These are phyloP conservation scores for Sporormia fimetaria DNA, from an alignment of 495 filamentous ascomycete species.

Conservation along the genomic window DNA sequence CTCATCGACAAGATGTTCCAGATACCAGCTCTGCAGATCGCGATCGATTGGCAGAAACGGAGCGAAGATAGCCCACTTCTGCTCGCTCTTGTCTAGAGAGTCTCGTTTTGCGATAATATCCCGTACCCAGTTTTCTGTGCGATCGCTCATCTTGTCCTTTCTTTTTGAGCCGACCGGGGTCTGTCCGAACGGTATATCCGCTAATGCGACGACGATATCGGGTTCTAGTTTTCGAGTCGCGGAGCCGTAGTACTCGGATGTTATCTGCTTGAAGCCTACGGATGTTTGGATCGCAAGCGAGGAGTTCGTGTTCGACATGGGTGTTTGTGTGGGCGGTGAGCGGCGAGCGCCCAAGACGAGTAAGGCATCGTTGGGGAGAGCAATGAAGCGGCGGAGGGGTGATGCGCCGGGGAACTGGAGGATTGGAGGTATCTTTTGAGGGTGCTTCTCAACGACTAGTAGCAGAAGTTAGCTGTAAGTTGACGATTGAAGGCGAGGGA, in stretches of 20 bases:
- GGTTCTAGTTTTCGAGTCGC: constrained; percentile 53
- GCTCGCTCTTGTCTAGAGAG: constrained; percentile 26
- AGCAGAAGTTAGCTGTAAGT: constrained; percentile 25
- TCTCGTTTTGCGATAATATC: constrained; percentile 39
- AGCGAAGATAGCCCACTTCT: constrained; percentile 48
- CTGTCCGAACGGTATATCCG: constrained; percentile 56
- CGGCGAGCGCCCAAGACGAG: constrained; percentile 72
- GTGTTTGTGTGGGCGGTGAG: constrained; percentile 59
- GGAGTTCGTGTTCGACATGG: constrained; percentile 58
- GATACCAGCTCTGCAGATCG: constrained; percentile 61
- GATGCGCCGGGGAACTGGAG: constrained; percentile 31
- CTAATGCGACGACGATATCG: constrained; percentile 69
- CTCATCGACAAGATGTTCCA: constrained; percentile 51
- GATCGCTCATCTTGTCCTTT: constrained; percentile 69
- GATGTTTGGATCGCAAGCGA: constrained; percentile 70
- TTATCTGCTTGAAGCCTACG: constrained; percentile 64
- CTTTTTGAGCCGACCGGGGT: constrained; percentile 51
- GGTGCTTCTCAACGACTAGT: constrained; percentile 64
- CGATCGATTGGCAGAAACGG: constrained; percentile 68
- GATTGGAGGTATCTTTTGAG: constrained; percentile 42
- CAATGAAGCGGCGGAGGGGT: constrained; percentile 63
- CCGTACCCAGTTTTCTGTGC: constrained; percentile 63
- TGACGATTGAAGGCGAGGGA: constrained; percentile 17
- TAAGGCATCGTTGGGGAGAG: constrained; percentile 42
- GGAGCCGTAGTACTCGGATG: constrained; percentile 53